Base-by-base conservation (phyloP, 768 basidiomycete species). In the Lactarius akahatsu region DNA sequence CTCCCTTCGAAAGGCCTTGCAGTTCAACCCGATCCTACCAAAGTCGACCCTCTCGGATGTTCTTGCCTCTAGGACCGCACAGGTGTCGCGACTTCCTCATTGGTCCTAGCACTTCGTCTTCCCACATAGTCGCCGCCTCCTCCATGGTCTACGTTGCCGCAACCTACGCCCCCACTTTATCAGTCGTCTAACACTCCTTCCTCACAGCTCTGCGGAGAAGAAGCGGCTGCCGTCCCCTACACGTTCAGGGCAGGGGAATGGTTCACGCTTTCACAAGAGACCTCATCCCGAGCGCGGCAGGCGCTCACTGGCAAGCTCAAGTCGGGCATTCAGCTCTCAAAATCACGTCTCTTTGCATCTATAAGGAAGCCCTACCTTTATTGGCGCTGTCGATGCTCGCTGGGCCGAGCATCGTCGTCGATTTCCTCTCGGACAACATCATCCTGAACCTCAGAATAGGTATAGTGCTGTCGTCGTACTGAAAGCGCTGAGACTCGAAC, bases 361-460 rank as follows among this genome's bases (percentile, higher is more conserved):
- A 67, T 16, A 62, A 62, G 13, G 57, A 66, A 1, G 71, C 63
- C 16, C 61, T 72, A 6, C 74, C 74, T 43, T 71, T 74, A 2
- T 60, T 73, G 32, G 59, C 76, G 3, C 56, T 76, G 62, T 74
- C 64, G 0, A 62, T 72, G 15, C 72, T 80, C 43, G 73, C 77
- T 10, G 67, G 71, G 1, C 76, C 80, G 2, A 82, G 82, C 2
- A 70, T 84, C 30, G 64, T 75, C 28, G 84, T 75, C 30, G 85
- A 86, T 74, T 82, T 80, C 13, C 75, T 81, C 73, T 80, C 78
- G 23, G 81, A 83, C 55, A 74, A 72, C 26, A 65, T 82, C 16
- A 63, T 68, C 59, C 70, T 77, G 16, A 81, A 82, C 0, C 45
- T 79, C 1, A 64, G 78, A 40, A 74, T 86, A 16, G 79, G 76